Evolutionary conservation across 768 basidiomycete species (phyloP).

Genomic region (Tylopilus sp.): DNA sequence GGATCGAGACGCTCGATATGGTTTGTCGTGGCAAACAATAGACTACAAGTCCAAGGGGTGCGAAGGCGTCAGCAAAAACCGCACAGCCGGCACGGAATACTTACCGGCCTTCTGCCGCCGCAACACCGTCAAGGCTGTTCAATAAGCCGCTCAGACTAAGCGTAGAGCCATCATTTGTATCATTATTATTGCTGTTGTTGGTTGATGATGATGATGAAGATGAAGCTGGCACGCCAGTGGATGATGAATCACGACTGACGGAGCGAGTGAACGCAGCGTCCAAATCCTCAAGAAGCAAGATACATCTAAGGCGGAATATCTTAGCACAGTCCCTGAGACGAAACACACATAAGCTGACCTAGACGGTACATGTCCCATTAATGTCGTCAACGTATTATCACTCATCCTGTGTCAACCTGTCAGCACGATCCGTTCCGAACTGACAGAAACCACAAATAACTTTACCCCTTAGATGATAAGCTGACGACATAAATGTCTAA

Average conservation of each 20-base stretch:
- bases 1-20: conserved; percentile 92
- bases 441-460: conserved; percentile 4
- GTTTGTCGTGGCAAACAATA: conserved; percentile 91
- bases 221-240: conserved; percentile 68
- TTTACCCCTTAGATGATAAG: conserved; percentile 81
- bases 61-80: conserved; percentile 17
- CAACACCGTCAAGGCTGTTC: conserved; percentile 84
- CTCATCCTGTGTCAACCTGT: conserved; percentile 60
- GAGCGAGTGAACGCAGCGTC: conserved; percentile 90
- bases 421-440: conserved; percentile 7
- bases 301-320: conserved; percentile 53
- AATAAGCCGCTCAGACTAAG: conserved; percentile 81
- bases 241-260: conserved; percentile 75
- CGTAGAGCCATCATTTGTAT: conserved; percentile 72
- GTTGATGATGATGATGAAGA: conserved; percentile 41
- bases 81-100: conserved; percentile 27
- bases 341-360: conserved; percentile 43
- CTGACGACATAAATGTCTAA: conserved; percentile 92
- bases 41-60: conserved; percentile 37
- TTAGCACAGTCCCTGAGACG: conserved; percentile 13
- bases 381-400: conserved; percentile 80
- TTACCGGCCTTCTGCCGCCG: conserved; percentile 82
- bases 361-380: conserved; percentile 86
- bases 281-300: conserved; percentile 90
- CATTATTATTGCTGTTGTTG: conserved; percentile 37